These are phyloP conservation scores for Plasmodium gonderi DNA, from an alignment of 169 alveolate species.

Conservation along the genomic window DNA sequence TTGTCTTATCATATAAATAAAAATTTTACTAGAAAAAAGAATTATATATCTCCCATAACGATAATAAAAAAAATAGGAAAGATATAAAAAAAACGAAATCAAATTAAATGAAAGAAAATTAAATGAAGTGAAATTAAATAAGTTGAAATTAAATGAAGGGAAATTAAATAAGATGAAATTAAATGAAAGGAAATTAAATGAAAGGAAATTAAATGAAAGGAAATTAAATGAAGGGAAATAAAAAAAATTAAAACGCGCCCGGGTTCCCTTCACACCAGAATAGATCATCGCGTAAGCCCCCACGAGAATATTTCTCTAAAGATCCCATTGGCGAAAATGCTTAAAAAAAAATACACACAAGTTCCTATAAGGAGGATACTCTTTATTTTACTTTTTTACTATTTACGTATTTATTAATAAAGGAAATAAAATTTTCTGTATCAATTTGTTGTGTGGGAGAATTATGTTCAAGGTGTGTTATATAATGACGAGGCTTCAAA, in stretches of 20 bases:
- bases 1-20: conserved; percentile 58
- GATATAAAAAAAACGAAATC: neutral
- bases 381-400: conserved; percentile 2
- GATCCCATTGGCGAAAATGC: neutral
- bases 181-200: neutral
- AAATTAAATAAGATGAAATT: neutral
- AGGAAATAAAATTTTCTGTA: conserved; percentile 26
- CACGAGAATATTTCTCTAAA: neutral
- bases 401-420: conserved; percentile 47
- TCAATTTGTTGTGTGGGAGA: conserved; percentile 6
- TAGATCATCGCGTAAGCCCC: neutral
- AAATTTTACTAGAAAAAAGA: conserved; percentile 62
- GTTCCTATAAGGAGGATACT: neutral
- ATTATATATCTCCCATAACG: conserved; percentile 49
- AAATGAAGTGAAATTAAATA: neutral
- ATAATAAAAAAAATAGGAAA: conserved; percentile 10
- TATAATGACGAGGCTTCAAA: conserved; percentile 31
- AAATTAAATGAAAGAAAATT: neutral
- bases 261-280: neutral
- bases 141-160: neutral
- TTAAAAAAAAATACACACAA: neutral
- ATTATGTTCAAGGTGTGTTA: conserved; percentile 57
- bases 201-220: too few relatives aligned
- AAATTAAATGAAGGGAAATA: neutral
- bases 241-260: neutral